Evolutionary conservation across 2,329 filamentous ascomycete genomes (phyloP).

Genomic region (Penicillium sp.): DNA sequence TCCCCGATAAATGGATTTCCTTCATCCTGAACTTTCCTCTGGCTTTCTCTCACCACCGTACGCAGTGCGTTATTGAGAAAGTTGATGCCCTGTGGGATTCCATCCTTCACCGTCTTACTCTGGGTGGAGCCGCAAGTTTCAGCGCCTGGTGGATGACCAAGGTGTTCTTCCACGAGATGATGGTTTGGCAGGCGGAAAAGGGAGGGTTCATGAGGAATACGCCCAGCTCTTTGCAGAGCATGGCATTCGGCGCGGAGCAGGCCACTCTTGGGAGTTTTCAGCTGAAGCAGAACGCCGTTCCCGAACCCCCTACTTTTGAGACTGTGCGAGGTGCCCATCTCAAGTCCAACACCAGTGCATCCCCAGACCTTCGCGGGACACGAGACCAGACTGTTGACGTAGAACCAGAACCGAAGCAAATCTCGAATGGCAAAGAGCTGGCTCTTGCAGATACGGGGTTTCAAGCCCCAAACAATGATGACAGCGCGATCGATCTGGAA

Average conservation of each 20-base stretch:
- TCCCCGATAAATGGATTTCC: constrained; percentile 51
- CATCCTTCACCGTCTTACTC: constrained; percentile 47
- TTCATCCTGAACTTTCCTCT: constrained; percentile 47
- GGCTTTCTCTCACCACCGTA: constrained; percentile 44
- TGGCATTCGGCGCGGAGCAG: constrained; percentile 28
- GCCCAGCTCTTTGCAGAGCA: constrained; percentile 37
- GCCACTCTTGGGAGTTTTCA: constrained; percentile 24
- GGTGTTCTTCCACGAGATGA: constrained; percentile 94
- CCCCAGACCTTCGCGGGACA: constrained; percentile 17
- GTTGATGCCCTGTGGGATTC: constrained; percentile 48
- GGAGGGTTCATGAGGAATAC: constrained; percentile 77
- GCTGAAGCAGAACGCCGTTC: constrained; percentile 23
- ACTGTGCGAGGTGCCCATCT: constrained; percentile 17
- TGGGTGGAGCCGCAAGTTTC: constrained; percentile 49
- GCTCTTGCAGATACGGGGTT: constrained; percentile 47
- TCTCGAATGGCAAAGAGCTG: constrained; percentile 43
- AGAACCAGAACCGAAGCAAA: constrained; percentile 25
- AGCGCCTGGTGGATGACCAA: constrained; percentile 71
- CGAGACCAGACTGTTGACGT: constrained; percentile 21
- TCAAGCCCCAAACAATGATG: constrained; percentile 56
- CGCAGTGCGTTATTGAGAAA: constrained; percentile 49
- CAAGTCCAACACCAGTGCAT: constrained; percentile 23
- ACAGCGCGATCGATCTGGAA: constrained; percentile 72
- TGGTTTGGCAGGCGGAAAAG: constrained; percentile 83
- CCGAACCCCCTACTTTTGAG: constrained; percentile 24